phyloP scores from a whole-genome alignment of 495 filamentous ascomycete species.

The Tuber indicum region DNA sequence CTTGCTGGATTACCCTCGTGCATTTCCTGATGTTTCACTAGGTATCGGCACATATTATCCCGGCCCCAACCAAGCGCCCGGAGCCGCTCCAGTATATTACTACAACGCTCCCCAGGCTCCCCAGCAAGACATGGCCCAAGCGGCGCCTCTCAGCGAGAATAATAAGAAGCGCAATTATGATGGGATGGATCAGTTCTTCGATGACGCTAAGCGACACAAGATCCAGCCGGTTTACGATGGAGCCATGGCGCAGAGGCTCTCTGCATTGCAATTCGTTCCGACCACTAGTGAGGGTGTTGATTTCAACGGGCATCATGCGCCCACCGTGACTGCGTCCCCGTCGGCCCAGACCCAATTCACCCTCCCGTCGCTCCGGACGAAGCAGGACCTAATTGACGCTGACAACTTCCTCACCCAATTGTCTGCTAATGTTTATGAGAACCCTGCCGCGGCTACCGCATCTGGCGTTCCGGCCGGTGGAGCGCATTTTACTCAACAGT shows the following conservation, averaged over 20 bases:
- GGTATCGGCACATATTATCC: slow-evolving; percentile 40
- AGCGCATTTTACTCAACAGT: slow-evolving; percentile 56
- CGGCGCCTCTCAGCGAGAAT: slow-evolving; percentile 49
- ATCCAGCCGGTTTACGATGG: slow-evolving; percentile 64
- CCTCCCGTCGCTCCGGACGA: slow-evolving; percentile 77
- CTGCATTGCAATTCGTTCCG: slow-evolving; percentile 38
- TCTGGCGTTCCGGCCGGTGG: slow-evolving; percentile 66
- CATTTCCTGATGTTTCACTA: slow-evolving; percentile 37
- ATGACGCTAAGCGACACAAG: slow-evolving; percentile 77
- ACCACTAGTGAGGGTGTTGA: slow-evolving; percentile 39
- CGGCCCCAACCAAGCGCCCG: slow-evolving; percentile 24
- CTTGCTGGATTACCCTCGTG: slow-evolving; percentile 22
- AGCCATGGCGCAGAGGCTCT: slow-evolving; percentile 40
- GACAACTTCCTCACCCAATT: slow-evolving; percentile 92
- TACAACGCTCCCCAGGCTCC: slow-evolving; percentile 25
- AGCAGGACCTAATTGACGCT: slow-evolving; percentile 83
- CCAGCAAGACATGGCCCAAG: slow-evolving; percentile 40
- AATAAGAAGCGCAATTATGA: slow-evolving; percentile 76
- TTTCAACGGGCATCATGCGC: slow-evolving; percentile 33
- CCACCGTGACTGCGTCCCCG: slow-evolving; percentile 37
- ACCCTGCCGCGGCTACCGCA: slow-evolving; percentile 67
- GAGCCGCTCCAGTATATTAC: slow-evolving; percentile 32
- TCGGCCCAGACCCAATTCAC: slow-evolving; percentile 58
- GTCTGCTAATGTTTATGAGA: slow-evolving; percentile 90
- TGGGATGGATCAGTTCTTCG: slow-evolving; percentile 87